phyloP scores from a whole-genome alignment of 2,329 filamentous ascomycete genomes.

The Aspergillus sojae region DNA sequence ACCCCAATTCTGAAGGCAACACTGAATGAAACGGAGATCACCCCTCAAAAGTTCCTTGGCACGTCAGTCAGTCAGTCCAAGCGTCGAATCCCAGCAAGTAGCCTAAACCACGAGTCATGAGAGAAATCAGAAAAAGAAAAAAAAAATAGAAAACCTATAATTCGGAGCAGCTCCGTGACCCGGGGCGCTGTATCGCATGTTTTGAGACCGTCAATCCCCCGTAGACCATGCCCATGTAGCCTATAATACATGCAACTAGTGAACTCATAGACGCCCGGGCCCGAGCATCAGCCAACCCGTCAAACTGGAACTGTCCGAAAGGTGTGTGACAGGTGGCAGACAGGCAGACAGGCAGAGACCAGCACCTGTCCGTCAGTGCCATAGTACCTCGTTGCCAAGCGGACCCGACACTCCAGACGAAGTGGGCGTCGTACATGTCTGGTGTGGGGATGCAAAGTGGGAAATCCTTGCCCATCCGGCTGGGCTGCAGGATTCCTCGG shows the following conservation, averaged over 20 bases:
- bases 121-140: not conserved
- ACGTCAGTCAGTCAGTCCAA: not conserved
- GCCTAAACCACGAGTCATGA: not conserved
- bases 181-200: not conserved
- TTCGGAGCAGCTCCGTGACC: not conserved
- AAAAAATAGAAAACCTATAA: not conserved
- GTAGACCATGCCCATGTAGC: not conserved
- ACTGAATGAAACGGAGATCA: not conserved
- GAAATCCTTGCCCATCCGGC: not conserved
- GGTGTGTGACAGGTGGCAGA: not conserved
- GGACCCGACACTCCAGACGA: not conserved
- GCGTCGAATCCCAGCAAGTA: not conserved
- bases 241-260: not conserved
- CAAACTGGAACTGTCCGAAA: slow-evolving; percentile 3
- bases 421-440: not conserved
- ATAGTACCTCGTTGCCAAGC: not conserved
- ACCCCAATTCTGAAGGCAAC: not conserved
- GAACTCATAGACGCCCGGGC: not conserved
- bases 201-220: not conserved
- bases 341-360: not conserved
- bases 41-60: not conserved
- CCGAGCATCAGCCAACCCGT: not conserved
- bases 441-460: not conserved
- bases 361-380: not conserved
- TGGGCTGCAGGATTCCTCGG: not conserved